These are phyloP conservation scores for Trichoderma asperellum DNA, from an alignment of 2,329 filamentous ascomycete genomes.

Conservation along the genomic window DNA sequence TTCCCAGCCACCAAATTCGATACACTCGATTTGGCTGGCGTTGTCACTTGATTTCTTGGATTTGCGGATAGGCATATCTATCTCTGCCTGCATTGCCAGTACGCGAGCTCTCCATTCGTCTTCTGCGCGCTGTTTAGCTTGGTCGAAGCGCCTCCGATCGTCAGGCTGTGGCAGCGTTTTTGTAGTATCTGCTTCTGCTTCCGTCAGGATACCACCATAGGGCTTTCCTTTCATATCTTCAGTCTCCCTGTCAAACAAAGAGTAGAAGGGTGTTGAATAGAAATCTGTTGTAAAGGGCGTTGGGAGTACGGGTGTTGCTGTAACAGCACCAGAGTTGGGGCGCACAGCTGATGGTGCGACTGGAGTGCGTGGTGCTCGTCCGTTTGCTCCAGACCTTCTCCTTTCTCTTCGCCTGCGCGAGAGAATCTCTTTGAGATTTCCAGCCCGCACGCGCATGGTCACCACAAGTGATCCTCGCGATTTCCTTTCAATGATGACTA, in stretches of 20 bases:
- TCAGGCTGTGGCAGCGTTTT: constrained; percentile 80
- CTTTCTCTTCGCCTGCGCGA: constrained; percentile 42
- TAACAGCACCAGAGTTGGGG: constrained; percentile 28
- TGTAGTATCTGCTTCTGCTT: constrained; percentile 87
- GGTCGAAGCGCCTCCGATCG: constrained; percentile 85
- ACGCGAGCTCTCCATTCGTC: constrained; percentile 80
- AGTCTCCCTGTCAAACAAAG: constrained; percentile 84
- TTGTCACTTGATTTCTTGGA: constrained; percentile 78
- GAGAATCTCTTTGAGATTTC: constrained; percentile 46
- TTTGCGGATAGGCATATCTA: constrained; percentile 65
- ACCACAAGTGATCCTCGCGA: constrained; percentile 43
- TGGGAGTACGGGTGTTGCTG: constrained; percentile 45
- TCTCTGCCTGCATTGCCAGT: constrained; percentile 63
- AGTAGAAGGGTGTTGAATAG: constrained; percentile 81
- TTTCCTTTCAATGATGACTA: constrained; percentile 48
- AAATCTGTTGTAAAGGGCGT: constrained; percentile 60
- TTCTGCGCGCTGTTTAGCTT: constrained; percentile 87
- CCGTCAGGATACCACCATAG: constrained; percentile 89
- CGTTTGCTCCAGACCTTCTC: constrained; percentile 35
- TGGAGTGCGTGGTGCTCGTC: constrained; percentile 36
- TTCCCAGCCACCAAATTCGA: constrained; percentile 96
- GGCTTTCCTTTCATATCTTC: constrained; percentile 92
- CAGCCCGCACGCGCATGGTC: constrained; percentile 44
- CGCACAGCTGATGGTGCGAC: constrained; percentile 34
- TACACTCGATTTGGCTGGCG: constrained; percentile 96